Base-by-base conservation (phyloP, 2,329 filamentous ascomycete genomes). In the Exophiala spinifera region DNA sequence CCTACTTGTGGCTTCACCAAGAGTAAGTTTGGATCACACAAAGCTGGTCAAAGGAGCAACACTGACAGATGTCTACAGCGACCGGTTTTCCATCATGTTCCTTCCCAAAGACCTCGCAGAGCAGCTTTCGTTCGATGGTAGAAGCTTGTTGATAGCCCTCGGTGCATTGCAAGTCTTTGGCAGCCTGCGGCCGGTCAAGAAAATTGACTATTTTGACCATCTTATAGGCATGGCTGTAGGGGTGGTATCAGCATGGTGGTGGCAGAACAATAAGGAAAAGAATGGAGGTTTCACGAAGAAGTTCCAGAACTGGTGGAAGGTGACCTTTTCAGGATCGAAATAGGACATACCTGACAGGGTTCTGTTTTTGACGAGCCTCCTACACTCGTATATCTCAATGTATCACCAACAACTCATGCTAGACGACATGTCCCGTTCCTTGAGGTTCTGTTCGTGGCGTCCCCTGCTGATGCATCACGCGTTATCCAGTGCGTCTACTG, bases 1-100 rank as follows among this genome's bases (percentile, higher is more conserved):
- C 78, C 15, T 75, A 72, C 63, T 79, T 77, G 61, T 71, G 75
- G 47, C 67, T 80, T 36, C 70, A 77, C 57, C 63, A 68, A 37
- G 64, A 76, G 74, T 77, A 69, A 48, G 67, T 23, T 21, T 20
- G 28, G 13, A 39, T 23, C 34, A 39, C 31, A 40, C 28, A 11
- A 25, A 6, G 11, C 4, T n/a, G 19, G 28, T 31, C 17, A 19
- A 2, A 45, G 53, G 34, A 49, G 50, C 56, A 53, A 28, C n/a
- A 34, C 4, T 4, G 15, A 8, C 11, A n/a, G 2, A 2, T 19
- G 15, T 14, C 13, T 17, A 21, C 56, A 76, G 73, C 55, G 68
- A 73, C 53, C 69, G 68, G 60, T 66, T 74, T 56, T 71, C 72
- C 23, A 61, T 74, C 59, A 69, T 68, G 59, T 71, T 76, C 55